Percentiles rank a stretch among this genome's conserved stretches.
Evolutionary conservation across 371 early-diverging fungal species (phyloP).

Genomic region (Mortierella sp.): DNA sequence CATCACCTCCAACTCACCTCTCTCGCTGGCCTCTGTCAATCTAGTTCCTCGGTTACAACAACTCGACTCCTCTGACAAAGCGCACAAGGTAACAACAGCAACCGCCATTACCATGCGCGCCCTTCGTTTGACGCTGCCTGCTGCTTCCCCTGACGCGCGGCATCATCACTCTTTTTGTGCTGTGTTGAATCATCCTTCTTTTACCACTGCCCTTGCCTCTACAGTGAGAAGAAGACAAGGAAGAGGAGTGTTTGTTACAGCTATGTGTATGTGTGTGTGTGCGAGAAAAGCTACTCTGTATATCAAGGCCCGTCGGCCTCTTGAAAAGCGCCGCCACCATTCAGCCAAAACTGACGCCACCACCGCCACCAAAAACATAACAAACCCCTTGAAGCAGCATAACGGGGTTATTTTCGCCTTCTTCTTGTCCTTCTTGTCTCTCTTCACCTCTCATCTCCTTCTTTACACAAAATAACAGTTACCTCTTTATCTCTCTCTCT

Average conservation of each 20-base stretch:
- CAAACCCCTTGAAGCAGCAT: conserved; percentile 4
- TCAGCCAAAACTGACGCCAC: conserved; percentile 8
- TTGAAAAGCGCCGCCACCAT: conserved; percentile 16
- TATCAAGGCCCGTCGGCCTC: not conserved
- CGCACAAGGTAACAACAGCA: not conserved
- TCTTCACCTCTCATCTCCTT: not conserved
- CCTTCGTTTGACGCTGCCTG: too few relatives aligned
- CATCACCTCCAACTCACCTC: not conserved
- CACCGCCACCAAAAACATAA: conserved; percentile 18
- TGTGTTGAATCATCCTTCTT: not conserved
- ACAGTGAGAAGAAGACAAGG: not conserved
- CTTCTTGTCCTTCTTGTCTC: not conserved
- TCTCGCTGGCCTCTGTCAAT: not conserved
- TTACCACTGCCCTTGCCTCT: not conserved
- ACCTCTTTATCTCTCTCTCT: not conserved
- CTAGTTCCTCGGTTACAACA: not conserved
- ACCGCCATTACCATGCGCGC: not conserved
- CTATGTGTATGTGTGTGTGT: not conserved
- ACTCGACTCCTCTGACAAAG: not conserved
- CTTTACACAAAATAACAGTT: not conserved
- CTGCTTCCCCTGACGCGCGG: not conserved
- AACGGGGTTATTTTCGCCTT: not conserved
- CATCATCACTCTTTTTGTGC: not conserved
- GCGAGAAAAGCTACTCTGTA: not conserved
- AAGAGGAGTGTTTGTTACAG: not conserved